Conservation (phyloP, 1,284 basidiomycete species). For the Fomitopsis pinicola region DNA sequence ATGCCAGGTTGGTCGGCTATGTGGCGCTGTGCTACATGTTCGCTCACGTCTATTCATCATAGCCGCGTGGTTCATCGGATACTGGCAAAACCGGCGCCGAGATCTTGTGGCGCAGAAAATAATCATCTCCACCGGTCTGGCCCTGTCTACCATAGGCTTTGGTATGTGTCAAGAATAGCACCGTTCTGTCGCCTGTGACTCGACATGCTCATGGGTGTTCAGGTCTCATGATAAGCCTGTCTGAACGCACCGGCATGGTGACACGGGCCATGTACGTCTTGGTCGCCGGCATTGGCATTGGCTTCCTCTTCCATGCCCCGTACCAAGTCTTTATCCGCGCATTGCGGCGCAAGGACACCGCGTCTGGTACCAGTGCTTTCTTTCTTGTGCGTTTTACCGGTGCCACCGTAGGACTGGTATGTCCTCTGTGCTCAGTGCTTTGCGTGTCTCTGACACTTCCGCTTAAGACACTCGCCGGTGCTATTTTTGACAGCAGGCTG, state of each 20-base stretch:
- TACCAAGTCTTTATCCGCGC: conserved; percentile 71
- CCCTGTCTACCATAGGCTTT: conserved; percentile 64
- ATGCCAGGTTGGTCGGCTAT: conserved; percentile 43
- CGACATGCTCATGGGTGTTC: conserved; percentile 1
- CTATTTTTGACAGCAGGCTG: conserved; percentile 59
- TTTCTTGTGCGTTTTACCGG: conserved; percentile 82
- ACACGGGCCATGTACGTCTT: conserved; percentile 55
- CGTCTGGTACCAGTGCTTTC: conserved; percentile 78
- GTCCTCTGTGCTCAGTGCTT: conserved; percentile 19
- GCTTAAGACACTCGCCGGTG: conserved; percentile 65
- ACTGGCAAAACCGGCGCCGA: conserved; percentile 50
- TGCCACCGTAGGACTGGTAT: conserved; percentile 71
- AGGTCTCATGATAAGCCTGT: conserved; percentile 65
- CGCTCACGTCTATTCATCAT: background rate
- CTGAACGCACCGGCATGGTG: conserved; percentile 41
- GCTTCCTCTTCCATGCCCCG: conserved; percentile 78
- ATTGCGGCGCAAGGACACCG: conserved; percentile 58
- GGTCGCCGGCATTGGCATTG: conserved; percentile 71
- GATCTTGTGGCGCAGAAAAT: conserved; percentile 61
- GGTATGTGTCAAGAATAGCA: conserved; percentile 39
- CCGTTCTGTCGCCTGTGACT: conserved; percentile 1
- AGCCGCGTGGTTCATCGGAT: conserved; percentile 71
- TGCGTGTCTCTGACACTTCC: background rate
- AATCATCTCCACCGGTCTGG: conserved; percentile 57
- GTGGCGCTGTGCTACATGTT: background rate